Evolutionary conservation across 441 rosid species (phyloP).

Genomic region (Raphanus hybrid): DNA sequence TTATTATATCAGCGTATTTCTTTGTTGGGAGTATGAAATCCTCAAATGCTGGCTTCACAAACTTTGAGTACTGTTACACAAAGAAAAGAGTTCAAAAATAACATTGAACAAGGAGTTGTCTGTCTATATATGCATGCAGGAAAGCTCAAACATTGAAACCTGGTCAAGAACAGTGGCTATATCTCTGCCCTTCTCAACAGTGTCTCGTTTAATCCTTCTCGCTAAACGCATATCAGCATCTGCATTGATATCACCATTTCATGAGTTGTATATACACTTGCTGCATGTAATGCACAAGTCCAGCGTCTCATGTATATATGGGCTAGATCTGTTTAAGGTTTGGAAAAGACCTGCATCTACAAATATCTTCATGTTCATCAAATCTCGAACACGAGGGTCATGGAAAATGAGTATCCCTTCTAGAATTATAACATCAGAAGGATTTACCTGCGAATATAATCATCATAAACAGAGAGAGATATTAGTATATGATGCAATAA

Average conservation of each 20-base stretch:
- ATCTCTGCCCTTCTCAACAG: slow-evolving; percentile 92
- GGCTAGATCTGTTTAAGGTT: too few species aligned
- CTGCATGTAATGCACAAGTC: background rate
- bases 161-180: slow-evolving; percentile 92
- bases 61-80: slow-evolving; percentile 77
- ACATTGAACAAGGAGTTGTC: slow-evolving; percentile 16
- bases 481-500: background rate
- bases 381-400: slow-evolving; percentile 84
- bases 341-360: slow-evolving; percentile 78
- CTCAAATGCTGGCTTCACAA: slow-evolving; percentile 97
- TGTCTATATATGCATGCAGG: background rate
- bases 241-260: slow-evolving; percentile 56
- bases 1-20: slow-evolving; percentile 92
- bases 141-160: slow-evolving; percentile 47
- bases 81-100: slow-evolving; percentile 16
- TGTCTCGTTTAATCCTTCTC: slow-evolving; percentile 97
- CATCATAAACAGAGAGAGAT: background rate
- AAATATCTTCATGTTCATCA: slow-evolving; percentile 99
- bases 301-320: too few species aligned
- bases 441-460: slow-evolving; percentile 71
- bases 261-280: slow-evolving; percentile 4
- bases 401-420: slow-evolving; percentile 97
- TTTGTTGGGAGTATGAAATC: slow-evolving; percentile 97
- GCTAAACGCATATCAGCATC: slow-evolving; percentile 99
- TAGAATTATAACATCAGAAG: slow-evolving; percentile 91